Conservation (phyloP, 1,284 basidiomycete species). For the Trametes sp. region DNA sequence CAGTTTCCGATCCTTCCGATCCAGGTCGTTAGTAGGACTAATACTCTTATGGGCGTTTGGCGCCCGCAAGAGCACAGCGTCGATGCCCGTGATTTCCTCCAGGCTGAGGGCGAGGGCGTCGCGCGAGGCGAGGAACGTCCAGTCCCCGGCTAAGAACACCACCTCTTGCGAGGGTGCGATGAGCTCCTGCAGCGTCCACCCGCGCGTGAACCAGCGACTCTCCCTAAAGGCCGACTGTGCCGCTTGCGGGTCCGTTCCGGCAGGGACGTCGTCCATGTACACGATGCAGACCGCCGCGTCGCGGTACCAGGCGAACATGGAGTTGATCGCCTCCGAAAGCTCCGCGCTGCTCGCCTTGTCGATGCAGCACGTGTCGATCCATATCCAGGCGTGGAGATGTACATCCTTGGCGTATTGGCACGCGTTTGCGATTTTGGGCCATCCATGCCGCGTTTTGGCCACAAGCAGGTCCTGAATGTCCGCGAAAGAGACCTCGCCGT, state of each 20-base stretch:
- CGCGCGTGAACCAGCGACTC: slow-evolving; percentile 17
- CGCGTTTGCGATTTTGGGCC: background rate
- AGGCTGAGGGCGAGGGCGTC: no score
- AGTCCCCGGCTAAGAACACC: slow-evolving; percentile 14
- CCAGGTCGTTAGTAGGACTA: no score
- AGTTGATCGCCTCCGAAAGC: slow-evolving; percentile 1
- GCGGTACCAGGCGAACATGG: slow-evolving; percentile 15
- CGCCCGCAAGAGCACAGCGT: no score
- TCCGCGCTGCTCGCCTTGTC: background rate
- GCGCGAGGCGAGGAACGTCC: no score
- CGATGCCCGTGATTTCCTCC: no score
- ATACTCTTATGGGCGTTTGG: no score
- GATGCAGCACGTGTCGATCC: slow-evolving; percentile 11
- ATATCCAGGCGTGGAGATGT: slow-evolving; percentile 13
- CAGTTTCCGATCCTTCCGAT: no score
- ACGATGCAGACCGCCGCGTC: slow-evolving; percentile 20
- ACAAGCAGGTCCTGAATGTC: slow-evolving; percentile 1
- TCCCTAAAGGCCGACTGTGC: slow-evolving; percentile 3
- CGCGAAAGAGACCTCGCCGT: slow-evolving; percentile 8
- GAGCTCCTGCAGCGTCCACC: background rate
- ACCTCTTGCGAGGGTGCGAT: slow-evolving; percentile 13
- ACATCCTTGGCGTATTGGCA: slow-evolving; percentile 1
- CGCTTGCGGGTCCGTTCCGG: background rate
- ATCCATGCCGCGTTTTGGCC: background rate
- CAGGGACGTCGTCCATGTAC: slow-evolving; percentile 18